Conservation (phyloP, 2,329 filamentous ascomycete species). For the Cryoendolithus antarcticus region DNA sequence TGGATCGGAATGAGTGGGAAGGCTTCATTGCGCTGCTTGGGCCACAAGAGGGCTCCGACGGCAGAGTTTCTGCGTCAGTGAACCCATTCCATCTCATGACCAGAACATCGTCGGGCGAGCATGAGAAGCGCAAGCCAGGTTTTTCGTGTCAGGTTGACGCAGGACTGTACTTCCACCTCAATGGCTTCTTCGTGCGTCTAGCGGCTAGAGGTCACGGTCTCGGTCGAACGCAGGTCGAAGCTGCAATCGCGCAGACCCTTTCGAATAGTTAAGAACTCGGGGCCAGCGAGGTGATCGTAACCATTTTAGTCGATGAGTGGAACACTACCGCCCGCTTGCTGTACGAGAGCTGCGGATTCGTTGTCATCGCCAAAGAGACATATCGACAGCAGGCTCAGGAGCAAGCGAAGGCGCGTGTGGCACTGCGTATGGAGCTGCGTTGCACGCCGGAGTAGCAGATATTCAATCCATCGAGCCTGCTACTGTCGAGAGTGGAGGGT, state of each 20-base stretch:
- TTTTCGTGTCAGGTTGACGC: neutral
- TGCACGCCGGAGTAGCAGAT: no score
- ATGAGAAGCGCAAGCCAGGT: no score
- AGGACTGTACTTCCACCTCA: constrained; percentile 14
- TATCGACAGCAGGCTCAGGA: constrained; percentile 7
- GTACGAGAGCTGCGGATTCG: constrained; percentile 20
- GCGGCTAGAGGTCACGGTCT: constrained; percentile 16
- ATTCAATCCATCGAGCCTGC: no score
- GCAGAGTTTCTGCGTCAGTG: constrained; percentile 6
- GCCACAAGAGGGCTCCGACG: constrained; percentile 6
- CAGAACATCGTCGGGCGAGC: no score
- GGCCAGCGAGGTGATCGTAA: no score
- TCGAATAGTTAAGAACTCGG: no score
- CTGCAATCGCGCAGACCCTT: constrained; percentile 9
- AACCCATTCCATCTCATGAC: constrained; percentile 8
- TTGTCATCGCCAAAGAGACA: constrained; percentile 11
- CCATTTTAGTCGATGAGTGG: constrained; percentile 14
- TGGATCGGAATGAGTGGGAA: constrained; percentile 11
- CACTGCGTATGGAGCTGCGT: constrained; percentile 13
- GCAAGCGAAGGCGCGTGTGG: constrained; percentile 8
- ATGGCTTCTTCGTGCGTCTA: constrained; percentile 19
- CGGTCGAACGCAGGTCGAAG: constrained; percentile 16
- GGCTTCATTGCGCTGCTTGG: constrained; percentile 19
- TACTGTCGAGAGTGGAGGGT: no score
- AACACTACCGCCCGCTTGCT: constrained; percentile 16